Conservation (phyloP, 2,329 filamentous ascomycete genomes). For the Cladosporium velox region DNA sequence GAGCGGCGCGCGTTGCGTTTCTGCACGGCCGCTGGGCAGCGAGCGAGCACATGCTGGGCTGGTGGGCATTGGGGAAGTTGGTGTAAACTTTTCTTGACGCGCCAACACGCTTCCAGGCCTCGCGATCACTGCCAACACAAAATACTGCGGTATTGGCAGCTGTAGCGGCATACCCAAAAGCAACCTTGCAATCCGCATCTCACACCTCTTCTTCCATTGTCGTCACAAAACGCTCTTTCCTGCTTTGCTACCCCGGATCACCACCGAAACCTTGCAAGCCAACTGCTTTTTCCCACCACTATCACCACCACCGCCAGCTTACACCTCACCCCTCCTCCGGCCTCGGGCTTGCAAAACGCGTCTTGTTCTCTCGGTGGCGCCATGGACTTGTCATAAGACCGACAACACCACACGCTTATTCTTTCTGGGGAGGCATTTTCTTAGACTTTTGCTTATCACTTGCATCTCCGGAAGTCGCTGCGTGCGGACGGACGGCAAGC, state of each 20-base stretch:
- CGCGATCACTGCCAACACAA: neutral
- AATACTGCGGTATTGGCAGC: neutral
- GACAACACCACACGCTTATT: neutral
- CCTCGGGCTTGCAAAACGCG: neutral
- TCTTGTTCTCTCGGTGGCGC: neutral
- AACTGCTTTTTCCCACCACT: neutral
- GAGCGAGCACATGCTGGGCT: neutral
- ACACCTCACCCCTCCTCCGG: neutral
- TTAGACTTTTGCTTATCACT: slow-evolving; percentile 4
- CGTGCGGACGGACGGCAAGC: slow-evolving; percentile 1
- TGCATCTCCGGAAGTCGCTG: slow-evolving; percentile 1
- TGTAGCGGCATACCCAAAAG: neutral
- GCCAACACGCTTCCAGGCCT: slow-evolving; percentile 1
- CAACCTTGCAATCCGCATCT: neutral
- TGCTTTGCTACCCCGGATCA: neutral
- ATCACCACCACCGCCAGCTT: neutral
- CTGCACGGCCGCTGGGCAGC: slow-evolving; percentile 8
- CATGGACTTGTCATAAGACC: slow-evolving; percentile 9
- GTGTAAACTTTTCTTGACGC: slow-evolving; percentile 6
- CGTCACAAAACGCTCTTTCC: slow-evolving; percentile 2
- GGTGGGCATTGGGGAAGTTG: slow-evolving; percentile 12
- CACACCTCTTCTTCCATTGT: neutral
- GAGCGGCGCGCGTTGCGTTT: neutral
- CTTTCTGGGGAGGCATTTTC: neutral
- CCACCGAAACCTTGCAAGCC: neutral